These are phyloP conservation scores for Starmerella floris DNA, from an alignment of 805 yeast species.

Conservation along the genomic window DNA sequence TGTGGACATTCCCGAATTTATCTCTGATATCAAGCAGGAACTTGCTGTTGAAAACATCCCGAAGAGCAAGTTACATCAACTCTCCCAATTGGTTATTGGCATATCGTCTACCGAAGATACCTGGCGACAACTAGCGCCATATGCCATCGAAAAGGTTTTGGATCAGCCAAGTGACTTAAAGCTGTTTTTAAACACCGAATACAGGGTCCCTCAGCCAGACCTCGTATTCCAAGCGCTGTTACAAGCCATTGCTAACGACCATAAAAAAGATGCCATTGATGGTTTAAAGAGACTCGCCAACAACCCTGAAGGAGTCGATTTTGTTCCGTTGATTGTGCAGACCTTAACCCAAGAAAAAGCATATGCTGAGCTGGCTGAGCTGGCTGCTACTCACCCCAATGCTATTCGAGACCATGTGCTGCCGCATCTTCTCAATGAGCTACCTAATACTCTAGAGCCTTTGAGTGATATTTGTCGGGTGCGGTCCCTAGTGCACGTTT, in stretches of 20 bases:
- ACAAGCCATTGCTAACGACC: slow-evolving; percentile 53
- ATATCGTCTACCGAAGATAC: slow-evolving; percentile 5
- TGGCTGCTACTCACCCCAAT: slow-evolving; percentile 31
- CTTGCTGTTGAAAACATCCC: slow-evolving; percentile 29
- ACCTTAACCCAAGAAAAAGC: slow-evolving; percentile 32
- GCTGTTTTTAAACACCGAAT: slow-evolving; percentile 3
- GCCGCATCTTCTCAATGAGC: slow-evolving; percentile 38
- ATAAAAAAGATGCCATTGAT: slow-evolving; percentile 50
- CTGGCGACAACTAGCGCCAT: slow-evolving; percentile 30
- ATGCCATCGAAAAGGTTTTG: slow-evolving; percentile 29
- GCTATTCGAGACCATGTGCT: slow-evolving; percentile 40
- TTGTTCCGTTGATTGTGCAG: slow-evolving; percentile 15
- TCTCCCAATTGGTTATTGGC: slow-evolving; percentile 8
- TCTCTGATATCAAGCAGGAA: slow-evolving; percentile 25
- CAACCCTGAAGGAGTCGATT: slow-evolving; percentile 18
- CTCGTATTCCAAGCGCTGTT: slow-evolving; percentile 51
- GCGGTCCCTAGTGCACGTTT: slow-evolving; percentile 29
- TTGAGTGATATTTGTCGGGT: slow-evolving; percentile 27
- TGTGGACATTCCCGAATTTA: slow-evolving; percentile 25
- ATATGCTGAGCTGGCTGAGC: slow-evolving; percentile 39
- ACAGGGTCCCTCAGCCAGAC: slow-evolving; percentile 44
- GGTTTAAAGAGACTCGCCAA: slow-evolving; percentile 45
- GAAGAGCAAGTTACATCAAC: slow-evolving; percentile 38
- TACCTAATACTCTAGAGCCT: slow-evolving; percentile 36
- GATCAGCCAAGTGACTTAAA: slow-evolving; percentile 1